Evolutionary conservation across 495 filamentous ascomycete species (phyloP).

Genomic region (Glarea lozoyensis): DNA sequence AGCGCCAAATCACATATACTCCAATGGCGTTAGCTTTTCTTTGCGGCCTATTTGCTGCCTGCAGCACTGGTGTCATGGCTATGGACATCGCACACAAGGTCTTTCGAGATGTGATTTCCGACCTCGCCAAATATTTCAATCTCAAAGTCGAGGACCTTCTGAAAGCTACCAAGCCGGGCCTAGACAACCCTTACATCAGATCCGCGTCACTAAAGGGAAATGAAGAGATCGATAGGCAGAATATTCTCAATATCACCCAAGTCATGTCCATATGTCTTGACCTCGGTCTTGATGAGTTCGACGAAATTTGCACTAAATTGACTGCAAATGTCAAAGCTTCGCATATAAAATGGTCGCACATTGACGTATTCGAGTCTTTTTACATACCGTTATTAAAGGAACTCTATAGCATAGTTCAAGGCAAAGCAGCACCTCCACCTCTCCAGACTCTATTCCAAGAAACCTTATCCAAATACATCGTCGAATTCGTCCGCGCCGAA

Average conservation of each 20-base stretch:
- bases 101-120: constrained; percentile 6
- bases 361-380: constrained; percentile 2
- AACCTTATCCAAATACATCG: constrained; percentile 5
- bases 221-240: no score
- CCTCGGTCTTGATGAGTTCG: not conserved
- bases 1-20: constrained; percentile 1
- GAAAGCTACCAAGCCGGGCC: not conserved
- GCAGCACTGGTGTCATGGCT: not conserved
- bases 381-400: constrained; percentile 7
- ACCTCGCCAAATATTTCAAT: constrained; percentile 6
- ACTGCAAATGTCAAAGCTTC: not conserved
- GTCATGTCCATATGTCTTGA: constrained; percentile 1
- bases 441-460: constrained; percentile 2
- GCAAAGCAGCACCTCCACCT: no score
- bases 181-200: not conserved
- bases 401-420: not conserved
- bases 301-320: not conserved
- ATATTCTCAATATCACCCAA: no score
- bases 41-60: not conserved
- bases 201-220: not conserved
- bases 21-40: constrained; percentile 9
- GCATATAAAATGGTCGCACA: not conserved
- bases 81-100: not conserved
- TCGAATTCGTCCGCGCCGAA: constrained; percentile 5
- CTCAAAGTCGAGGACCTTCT: not conserved